Evolutionary conservation across 345 rosid genomes (phyloP).

Genomic region (thale cress (Arabidopsis thaliana)): TAIR10.1 NC_003071.7:14599001-14599500

Average conservation of each 20-base stretch:
- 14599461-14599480: background rate
- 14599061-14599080: slow-evolving; percentile 13
- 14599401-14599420: background rate
- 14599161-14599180: slow-evolving; percentile 8
- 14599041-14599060: slow-evolving; percentile 38
- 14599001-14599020: background rate
- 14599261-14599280: slow-evolving; percentile 31
- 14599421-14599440: background rate
- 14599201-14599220: slow-evolving; percentile 48
- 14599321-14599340: slow-evolving; percentile 29
- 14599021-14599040: background rate
- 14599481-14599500: background rate
- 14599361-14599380: background rate
- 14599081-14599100: slow-evolving; percentile 20
- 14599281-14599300: slow-evolving; percentile 8
- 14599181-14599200: slow-evolving; percentile 23
- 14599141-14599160: background rate
- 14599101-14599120: slow-evolving; percentile 2
- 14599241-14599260: slow-evolving; percentile 47
- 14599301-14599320: background rate
- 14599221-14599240: slow-evolving; percentile 48
- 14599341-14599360: background rate
- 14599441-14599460: background rate
- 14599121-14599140: background rate
- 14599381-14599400: slow-evolving; percentile 10